Evolutionary conservation across 495 filamentous ascomycete species (phyloP).

Genomic region (Darksidea phi): DNA sequence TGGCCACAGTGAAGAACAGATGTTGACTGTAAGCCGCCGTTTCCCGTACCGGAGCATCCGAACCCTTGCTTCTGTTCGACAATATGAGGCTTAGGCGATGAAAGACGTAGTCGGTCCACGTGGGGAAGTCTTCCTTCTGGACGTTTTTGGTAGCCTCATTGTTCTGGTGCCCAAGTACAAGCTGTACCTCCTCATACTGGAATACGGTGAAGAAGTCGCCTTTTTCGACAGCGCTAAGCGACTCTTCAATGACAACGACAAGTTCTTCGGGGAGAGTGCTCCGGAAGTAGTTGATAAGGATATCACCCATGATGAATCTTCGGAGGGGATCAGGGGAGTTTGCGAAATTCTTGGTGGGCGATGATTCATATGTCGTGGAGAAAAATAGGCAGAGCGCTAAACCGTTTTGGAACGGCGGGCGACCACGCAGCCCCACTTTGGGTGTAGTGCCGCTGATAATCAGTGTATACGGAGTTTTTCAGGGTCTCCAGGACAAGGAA

Average conservation of each 20-base stretch:
- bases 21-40: constrained; percentile 39
- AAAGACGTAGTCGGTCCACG: constrained; percentile 45
- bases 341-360: constrained; percentile 3
- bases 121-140: constrained; percentile 30
- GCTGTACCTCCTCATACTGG: constrained; percentile 32
- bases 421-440: not conserved
- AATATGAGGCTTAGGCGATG: constrained; percentile 40
- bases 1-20: constrained; percentile 57
- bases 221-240: constrained; percentile 29
- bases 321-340: not conserved
- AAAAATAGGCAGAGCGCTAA: constrained; percentile 23
- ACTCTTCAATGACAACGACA: constrained; percentile 29
- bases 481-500: too few species aligned
- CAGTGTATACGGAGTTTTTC: too few species aligned
- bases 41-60: constrained; percentile 5
- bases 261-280: constrained; percentile 40
- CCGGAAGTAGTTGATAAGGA: constrained; percentile 37
- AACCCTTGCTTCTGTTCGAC: constrained; percentile 18
- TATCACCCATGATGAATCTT: constrained; percentile 39
- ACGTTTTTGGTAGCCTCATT: constrained; percentile 26
- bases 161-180: constrained; percentile 38
- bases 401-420: not conserved
- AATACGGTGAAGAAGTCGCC: constrained; percentile 34
- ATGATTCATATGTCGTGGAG: constrained; percentile 13
- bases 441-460: not conserved